These are phyloP conservation scores for Lophiotrema nucula DNA, from an alignment of 495 filamentous ascomycete genomes.

Conservation along the genomic window DNA sequence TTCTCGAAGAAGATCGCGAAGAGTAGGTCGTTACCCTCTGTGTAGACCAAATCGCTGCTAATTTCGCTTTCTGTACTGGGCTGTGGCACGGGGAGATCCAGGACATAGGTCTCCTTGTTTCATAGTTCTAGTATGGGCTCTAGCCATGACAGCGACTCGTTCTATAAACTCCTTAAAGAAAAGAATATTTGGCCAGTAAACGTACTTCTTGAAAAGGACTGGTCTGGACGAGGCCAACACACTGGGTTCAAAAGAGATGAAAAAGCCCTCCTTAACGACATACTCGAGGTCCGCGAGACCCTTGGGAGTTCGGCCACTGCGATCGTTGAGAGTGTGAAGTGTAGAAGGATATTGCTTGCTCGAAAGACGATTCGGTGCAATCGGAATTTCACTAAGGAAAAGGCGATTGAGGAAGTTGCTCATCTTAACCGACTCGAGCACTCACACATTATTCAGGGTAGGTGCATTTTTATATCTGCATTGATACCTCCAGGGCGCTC, in stretches of 20 bases:
- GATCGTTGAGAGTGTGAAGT: conserved; percentile 26
- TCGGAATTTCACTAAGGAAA: conserved; percentile 2
- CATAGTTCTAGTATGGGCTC: too few relatives aligned
- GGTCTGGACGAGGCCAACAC: conserved; percentile 27
- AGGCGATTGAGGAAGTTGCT: conserved; percentile 27
- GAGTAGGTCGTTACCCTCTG: too few relatives aligned
- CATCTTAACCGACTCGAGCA: conserved; percentile 21
- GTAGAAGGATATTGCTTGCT: conserved; percentile 26
- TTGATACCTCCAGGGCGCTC: too few relatives aligned
- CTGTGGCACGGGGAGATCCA: too few relatives aligned
- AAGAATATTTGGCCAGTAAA: background rate
- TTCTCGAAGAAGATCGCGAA: too few relatives aligned
- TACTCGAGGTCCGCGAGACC: background rate
- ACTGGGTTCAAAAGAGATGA: conserved; percentile 10
- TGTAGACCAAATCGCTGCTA: too few relatives aligned
- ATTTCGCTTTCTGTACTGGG: too few relatives aligned
- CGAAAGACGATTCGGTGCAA: conserved; percentile 30
- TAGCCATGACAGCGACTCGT: too few relatives aligned
- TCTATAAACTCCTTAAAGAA: background rate
- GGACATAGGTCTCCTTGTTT: too few relatives aligned
- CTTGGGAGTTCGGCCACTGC: conserved; percentile 17
- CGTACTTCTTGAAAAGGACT: conserved; percentile 14
- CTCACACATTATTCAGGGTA: conserved; percentile 28
- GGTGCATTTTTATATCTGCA: too few relatives aligned
- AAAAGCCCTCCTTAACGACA: background rate